Conservation (phyloP, 495 filamentous ascomycete species). For the Penicillium coprophilum region DNA sequence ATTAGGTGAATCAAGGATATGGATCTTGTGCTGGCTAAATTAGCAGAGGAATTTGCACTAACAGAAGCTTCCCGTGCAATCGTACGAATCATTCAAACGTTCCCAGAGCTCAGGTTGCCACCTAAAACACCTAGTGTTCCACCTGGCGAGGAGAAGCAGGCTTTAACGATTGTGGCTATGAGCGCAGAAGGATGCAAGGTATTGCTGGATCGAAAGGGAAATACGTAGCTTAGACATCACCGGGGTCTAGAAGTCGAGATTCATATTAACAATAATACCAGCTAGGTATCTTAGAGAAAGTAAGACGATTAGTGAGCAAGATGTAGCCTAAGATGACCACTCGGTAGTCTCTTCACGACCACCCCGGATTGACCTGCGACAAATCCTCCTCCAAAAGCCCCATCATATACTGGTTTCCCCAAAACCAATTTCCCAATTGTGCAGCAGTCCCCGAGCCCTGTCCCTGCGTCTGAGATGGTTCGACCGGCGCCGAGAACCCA, state of each 20-base stretch:
- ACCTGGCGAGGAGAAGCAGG: neutral
- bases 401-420: slow-evolving; percentile 64
- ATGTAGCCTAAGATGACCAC: neutral
- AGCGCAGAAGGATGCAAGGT: slow-evolving; percentile 1
- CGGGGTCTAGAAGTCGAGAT: neutral
- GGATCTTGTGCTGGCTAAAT: too few species aligned
- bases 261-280: neutral
- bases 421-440: slow-evolving; percentile 67
- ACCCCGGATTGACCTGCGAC: slow-evolving; percentile 51
- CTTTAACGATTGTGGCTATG: neutral
- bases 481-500: slow-evolving; percentile 10
- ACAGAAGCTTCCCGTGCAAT: neutral
- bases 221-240: too few species aligned
- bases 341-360: neutral
- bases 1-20: too few species aligned
- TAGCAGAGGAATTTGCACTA: neutral
- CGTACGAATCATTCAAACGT: slow-evolving; percentile 1
- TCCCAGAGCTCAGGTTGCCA: neutral
- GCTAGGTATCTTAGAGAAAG: neutral
- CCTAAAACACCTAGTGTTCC: neutral
- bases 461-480: slow-evolving; percentile 12
- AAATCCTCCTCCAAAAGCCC: slow-evolving; percentile 62
- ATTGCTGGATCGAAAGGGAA: neutral
- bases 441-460: slow-evolving; percentile 15
- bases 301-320: neutral